Conservation (phyloP, 495 filamentous ascomycete species). For the Penicillium herquei region DNA sequence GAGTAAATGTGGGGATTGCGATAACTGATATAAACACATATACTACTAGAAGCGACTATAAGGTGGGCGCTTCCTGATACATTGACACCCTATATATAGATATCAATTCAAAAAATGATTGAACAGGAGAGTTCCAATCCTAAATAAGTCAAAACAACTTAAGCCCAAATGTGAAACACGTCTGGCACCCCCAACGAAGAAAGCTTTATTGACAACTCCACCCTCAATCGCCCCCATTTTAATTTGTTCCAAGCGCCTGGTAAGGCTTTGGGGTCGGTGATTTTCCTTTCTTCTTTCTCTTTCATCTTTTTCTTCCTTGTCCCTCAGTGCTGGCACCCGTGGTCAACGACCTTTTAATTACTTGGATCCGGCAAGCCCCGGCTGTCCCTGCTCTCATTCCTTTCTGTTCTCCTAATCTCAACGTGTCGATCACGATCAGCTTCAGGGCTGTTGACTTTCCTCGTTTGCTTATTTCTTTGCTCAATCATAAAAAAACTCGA, state of each 20-base stretch:
- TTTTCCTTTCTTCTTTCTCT: not conserved
- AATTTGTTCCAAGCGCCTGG: slow-evolving; percentile 11
- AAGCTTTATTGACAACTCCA: too few relatives aligned
- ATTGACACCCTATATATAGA: not conserved
- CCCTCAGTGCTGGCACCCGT: not conserved
- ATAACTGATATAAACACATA: too few relatives aligned
- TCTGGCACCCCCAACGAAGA: too few relatives aligned
- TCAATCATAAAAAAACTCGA: not conserved
- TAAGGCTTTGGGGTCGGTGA: slow-evolving; percentile 11
- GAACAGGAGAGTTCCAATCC: not conserved
- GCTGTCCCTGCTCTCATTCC: not conserved
- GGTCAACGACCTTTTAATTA: not conserved
- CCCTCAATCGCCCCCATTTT: slow-evolving; percentile 20
- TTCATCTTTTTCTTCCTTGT: not conserved
- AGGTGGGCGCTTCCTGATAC: not conserved
- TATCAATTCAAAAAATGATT: not conserved
- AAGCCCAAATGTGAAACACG: too few relatives aligned
- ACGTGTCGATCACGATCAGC: not conserved
- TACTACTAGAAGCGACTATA: too few relatives aligned
- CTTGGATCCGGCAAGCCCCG: slow-evolving; percentile 3
- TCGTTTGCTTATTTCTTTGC: slow-evolving; percentile 1
- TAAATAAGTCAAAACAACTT: too few relatives aligned
- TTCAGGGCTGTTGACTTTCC: not conserved
- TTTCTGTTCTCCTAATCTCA: not conserved
- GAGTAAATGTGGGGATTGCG: too few relatives aligned